Base-by-base conservation (phyloP, 352 stramenopile species). In the Phytophthora pisi region DNA sequence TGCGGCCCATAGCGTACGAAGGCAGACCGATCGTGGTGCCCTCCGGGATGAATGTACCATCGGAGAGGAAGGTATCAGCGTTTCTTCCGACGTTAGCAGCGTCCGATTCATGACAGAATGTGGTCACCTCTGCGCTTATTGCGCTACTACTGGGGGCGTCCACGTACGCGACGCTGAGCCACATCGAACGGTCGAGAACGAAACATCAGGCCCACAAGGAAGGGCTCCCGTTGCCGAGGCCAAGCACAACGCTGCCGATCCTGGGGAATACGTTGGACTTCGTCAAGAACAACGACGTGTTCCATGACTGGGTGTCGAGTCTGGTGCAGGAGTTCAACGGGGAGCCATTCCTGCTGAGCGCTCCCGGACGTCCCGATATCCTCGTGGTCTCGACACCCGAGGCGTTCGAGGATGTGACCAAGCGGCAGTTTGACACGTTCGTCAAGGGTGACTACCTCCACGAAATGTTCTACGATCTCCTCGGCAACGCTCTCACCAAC, bases 41-140 rank as follows among this genome's bases (percentile, higher is more conserved):
- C 9, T 57, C 64, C 8, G 46, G 34, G 1, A 90, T 34, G n/a
- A 77, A 75, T 13, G 79, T 88, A 45, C 79, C 77, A 51, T 91
- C 79, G 4, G 54, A 31, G n/a, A n/a, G n/a, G n/a, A n/a, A n/a
- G n/a, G n/a, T n/a, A n/a, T n/a, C n/a, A 5, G 5, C 36, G 11
- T 42, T 42, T 11, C 36, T 42, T 10, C 36, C 36, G 4, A 42
- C 36, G 36, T 42, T 42, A 11, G 11, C 36, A n/a, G 36, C 36
- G 10, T 42, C 11, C 36, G 36, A 42, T 42, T 42, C 51, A 2
- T 18, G n/a, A 20, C 7, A 18, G n/a, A 45, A 18, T 7, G 9
- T 47, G 15, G 30, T 30, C 2, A 31, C 40, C 30, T 58, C 51
- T 5, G n/a, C 31, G 4, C n/a, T 46, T 3, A 10, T 46, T 4